Percentiles rank a stretch among this genome's conserved stretches.
Evolutionary conservation across 164 flowering plant species (phyloP).

Genomic region (Santalum album): DNA sequence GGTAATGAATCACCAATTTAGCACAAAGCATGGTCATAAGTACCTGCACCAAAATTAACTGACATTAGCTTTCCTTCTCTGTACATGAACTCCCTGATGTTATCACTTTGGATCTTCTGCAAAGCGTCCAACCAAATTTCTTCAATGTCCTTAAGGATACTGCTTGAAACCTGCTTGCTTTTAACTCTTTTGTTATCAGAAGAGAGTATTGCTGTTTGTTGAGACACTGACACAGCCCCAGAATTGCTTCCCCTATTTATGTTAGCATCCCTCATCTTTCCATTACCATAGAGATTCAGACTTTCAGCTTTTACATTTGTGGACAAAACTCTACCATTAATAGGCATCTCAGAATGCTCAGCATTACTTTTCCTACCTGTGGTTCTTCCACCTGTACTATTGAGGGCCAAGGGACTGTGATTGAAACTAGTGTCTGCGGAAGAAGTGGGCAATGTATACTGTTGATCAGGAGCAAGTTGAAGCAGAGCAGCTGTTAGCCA

Average conservation of each 20-base stretch:
- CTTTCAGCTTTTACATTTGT: conserved; percentile 26
- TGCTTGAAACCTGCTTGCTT: conserved; percentile 26
- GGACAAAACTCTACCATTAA: conserved; percentile 28
- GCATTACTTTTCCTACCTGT: conserved; percentile 18
- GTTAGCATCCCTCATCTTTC: conserved; percentile 15
- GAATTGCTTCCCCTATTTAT: conserved; percentile 27
- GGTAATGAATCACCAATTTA: background rate
- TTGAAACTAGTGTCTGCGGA: conserved; percentile 64
- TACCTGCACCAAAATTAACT: conserved; percentile 86
- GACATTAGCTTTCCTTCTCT: conserved; percentile 80
- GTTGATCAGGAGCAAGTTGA: conserved; percentile 97
- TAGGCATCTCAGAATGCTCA: conserved; percentile 22
- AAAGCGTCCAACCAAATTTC: conserved; percentile 80
- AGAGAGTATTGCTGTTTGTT: conserved; percentile 14
- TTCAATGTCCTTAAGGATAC: conserved; percentile 35
- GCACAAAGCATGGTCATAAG: background rate
- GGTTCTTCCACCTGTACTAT: conserved; percentile 28
- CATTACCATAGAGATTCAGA: conserved; percentile 15
- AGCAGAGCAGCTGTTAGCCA: conserved; percentile 97
- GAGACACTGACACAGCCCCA: conserved; percentile 24
- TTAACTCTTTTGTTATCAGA: conserved; percentile 21
- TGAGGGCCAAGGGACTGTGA: conserved; percentile 46
- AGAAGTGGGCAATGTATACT: conserved; percentile 72
- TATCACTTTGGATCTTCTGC: conserved; percentile 40
- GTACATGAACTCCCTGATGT: conserved; percentile 62